Percentiles rank a stretch among this genome's conserved stretches.
These are phyloP conservation scores for Eutrema yunnanense DNA, from an alignment of 345 rosid genomes.

Conservation along the genomic window DNA sequence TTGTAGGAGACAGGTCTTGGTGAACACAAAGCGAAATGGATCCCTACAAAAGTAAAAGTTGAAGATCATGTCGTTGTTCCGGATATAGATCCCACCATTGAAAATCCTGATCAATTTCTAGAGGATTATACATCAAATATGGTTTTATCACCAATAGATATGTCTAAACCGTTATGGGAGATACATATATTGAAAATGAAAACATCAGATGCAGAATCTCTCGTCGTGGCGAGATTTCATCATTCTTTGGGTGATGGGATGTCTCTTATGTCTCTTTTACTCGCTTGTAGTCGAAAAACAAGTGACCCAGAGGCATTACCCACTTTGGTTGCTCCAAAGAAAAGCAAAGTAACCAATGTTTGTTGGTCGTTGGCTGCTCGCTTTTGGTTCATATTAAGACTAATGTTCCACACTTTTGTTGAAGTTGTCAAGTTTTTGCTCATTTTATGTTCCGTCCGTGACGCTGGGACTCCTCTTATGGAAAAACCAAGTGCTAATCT, in stretches of 20 bases:
- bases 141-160: conserved; percentile 4
- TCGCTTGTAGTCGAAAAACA: conserved; percentile 45
- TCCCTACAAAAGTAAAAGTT: not conserved
- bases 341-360: not conserved
- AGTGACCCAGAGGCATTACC: conserved; percentile 33
- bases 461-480: conserved; percentile 35
- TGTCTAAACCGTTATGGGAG: not conserved
- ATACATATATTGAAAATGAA: not conserved
- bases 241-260: conserved; percentile 55
- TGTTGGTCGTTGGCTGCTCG: conserved; percentile 19
- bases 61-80: conserved; percentile 10
- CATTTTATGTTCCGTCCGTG: conserved; percentile 28
- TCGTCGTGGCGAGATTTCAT: conserved; percentile 36
- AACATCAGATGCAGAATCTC: not conserved
- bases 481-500: conserved; percentile 16
- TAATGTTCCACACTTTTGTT: conserved; percentile 43
- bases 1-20: not conserved
- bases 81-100: not conserved
- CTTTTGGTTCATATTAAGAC: conserved; percentile 32
- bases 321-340: conserved; percentile 14
- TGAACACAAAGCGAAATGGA: not conserved
- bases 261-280: conserved; percentile 55
- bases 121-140: conserved; percentile 10
- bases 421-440: conserved; percentile 32
- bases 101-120: not conserved